phyloP scores from a whole-genome alignment of 306 rosid genomes.

The Mimosa bimucronata region DNA sequence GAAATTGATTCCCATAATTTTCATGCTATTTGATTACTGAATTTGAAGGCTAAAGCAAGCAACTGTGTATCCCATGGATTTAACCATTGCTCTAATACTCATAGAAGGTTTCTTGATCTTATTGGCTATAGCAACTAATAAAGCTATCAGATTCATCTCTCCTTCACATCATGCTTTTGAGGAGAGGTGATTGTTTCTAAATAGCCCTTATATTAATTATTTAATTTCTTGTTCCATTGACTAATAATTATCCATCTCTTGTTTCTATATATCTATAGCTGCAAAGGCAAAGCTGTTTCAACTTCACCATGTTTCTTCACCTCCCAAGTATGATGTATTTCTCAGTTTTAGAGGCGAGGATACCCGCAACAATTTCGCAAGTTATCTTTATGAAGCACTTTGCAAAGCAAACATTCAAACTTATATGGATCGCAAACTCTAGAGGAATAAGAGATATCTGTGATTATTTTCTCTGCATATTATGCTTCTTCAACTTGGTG shows the following conservation, averaged over 20 bases:
- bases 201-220: neutral
- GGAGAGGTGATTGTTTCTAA: neutral
- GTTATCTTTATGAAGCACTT: neutral
- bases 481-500: conserved; percentile 1
- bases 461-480: neutral
- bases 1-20: neutral
- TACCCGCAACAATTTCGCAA: neutral
- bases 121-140: neutral
- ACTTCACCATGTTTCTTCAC: neutral
- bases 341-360: conserved; percentile 2
- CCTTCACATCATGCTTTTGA: neutral
- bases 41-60: neutral
- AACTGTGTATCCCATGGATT: neutral
- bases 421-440: neutral
- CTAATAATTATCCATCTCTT: neutral
- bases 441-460: neutral
- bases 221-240: neutral
- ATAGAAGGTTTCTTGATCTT: neutral
- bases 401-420: neutral
- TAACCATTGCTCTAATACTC: neutral
- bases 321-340: neutral
- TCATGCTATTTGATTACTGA: neutral
- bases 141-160: neutral
- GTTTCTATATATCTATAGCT: neutral
- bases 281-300: neutral